Evolutionary conservation across 495 filamentous ascomycete genomes (phyloP), one percentile per base, ranked within the genome.

Genomic region (Aspergillus coremiiformis): DNA sequence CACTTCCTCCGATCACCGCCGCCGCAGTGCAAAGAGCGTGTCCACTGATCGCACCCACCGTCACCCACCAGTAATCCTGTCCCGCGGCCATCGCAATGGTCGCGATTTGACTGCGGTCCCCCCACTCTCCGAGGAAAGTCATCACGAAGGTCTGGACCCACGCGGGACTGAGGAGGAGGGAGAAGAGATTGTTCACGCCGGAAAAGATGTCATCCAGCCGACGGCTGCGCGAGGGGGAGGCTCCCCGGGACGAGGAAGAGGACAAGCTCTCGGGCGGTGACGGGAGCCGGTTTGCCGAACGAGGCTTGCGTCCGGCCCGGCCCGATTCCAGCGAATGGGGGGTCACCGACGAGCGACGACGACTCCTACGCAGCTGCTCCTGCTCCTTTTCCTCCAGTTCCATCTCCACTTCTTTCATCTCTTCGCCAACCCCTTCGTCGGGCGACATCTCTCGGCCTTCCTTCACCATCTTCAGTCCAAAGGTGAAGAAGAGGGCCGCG

Each of bases 71-170:
- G 64, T 97, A 97, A 65, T 97, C 94, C 70, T 94, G 88, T 3
- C 93, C 93, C 9, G 93, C 93, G 42, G 93, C 94, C 93, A 98
- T 98, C 33, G 93, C 93, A 62, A 98, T 96, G 5, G 93, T 98
- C 14, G 93, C 94, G 62, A 98, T 98, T 68, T 98, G 93, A 63
- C 88, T 94, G 53, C 93, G 84, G 63, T 98, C 93, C 43, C 93
- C 93, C 93, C 94, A 97, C 67, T 98, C 93, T 9, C 93, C 93
- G 24, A 98, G 72, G 71, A 98, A 98, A 3, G 93, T 98, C 93
- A 98, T 98, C 54, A 90, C 82, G 66, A 98, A 98, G 5, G 94
- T 98, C 68, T 98, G 93, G 12, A 98, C 93, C 93, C 93, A 98
- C 0, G 91, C 93, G 3, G 93, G 93, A 63, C 87, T 94, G 15